Conservation (phyloP, 441 rosid genomes). For the Populus hybrid region DNA sequence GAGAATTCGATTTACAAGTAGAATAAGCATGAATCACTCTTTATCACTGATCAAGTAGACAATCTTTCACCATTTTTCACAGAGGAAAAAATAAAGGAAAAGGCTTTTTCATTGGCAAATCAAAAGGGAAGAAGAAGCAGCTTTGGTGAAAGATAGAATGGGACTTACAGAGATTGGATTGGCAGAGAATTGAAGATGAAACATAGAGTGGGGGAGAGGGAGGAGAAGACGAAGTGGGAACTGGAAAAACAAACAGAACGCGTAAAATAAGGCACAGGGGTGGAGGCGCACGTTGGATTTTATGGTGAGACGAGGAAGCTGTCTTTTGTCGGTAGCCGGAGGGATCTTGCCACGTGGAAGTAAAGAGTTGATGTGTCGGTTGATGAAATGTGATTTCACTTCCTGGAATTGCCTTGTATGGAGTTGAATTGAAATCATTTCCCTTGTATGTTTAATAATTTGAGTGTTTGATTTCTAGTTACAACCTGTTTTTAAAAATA, state of each 20-base stretch:
- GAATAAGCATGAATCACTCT: neutral
- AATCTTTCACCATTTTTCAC: neutral
- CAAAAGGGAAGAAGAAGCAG: neutral
- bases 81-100: neutral
- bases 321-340: slow-evolving; percentile 63
- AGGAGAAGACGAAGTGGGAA: neutral
- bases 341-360: slow-evolving; percentile 46
- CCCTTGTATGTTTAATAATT: neutral
- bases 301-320: slow-evolving; percentile 14
- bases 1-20: neutral
- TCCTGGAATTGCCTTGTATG: slow-evolving; percentile 16
- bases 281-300: neutral
- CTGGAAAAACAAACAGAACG: neutral
- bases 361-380: slow-evolving; percentile 21
- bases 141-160: neutral
- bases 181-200: neutral
- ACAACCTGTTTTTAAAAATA: neutral
- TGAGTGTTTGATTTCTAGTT: neutral
- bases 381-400: neutral
- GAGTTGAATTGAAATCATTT: neutral
- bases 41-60: neutral
- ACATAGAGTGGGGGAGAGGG: neutral
- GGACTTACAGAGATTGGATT: neutral
- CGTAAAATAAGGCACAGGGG: neutral
- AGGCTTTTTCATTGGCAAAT: neutral